Evolutionary conservation across 1,139 yeast genomes (phyloP), one percentile per base, ranked within the genome.

Genomic region (Diutina neorugosa): DNA sequence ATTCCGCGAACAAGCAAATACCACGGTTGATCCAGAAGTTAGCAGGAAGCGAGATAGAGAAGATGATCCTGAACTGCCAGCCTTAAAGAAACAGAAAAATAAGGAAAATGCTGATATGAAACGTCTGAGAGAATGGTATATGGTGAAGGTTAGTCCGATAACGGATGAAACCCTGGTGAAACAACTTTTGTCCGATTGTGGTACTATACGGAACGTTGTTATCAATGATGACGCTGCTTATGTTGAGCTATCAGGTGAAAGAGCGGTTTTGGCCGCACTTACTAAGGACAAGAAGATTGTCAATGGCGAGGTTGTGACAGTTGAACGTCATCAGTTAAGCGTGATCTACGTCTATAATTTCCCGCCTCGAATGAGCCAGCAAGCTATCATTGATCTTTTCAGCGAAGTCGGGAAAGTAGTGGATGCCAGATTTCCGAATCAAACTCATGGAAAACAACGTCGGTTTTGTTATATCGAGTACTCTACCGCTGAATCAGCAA

Each of bases 201-300:
- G 50, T 8, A 16, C 16, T 11, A 46, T 46, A 3, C n/a, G 41
- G 2, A n/a, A 46, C 16, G 7, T 46, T 7, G 20, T 25, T 6
- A n/a, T 27, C 16, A 6, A 9, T 4, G 16, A 25, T 1, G n/a
- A 25, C 11, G 20, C n/a, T 11, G 50, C 40, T 3, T 27, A 14
- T 27, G 50, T 46, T 6, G 50, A 46, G 31, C 18, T 46, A 2
- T 19, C 27, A n/a, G 27, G 27, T 18, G 21, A 46, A 16, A 7
- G 21, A 27, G 6, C 21, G 3, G 37, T 46, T 9, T 46, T 46
- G 9, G 50, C 50, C 4, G 40, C 50, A 6, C n/a, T 46, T 1
- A 46, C 50, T 20, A 46, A 46, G 21, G 50, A 46, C 16, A 46
- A 46, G 8, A 46, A 46, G 8, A n/a, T 27, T 18, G 40, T 46